Conservation (phyloP, 768 basidiomycete genomes). For the Mycena crocata region DNA sequence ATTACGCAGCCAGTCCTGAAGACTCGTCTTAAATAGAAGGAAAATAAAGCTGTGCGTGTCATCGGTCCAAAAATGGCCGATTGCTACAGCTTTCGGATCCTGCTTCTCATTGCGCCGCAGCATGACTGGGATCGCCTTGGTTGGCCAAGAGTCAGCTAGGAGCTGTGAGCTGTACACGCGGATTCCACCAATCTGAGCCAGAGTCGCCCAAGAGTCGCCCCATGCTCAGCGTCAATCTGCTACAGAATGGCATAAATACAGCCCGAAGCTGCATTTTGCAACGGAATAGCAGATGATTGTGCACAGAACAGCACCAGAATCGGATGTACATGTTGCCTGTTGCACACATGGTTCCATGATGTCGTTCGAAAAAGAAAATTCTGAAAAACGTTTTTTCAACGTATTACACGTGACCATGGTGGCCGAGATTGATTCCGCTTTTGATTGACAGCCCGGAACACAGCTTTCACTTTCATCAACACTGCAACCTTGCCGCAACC, state of each 20-base stretch:
- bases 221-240: constrained; percentile 13
- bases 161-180: constrained; percentile 9
- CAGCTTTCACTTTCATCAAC: too few species aligned
- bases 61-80: constrained; percentile 4
- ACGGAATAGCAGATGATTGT: not conserved
- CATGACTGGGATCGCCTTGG: not conserved
- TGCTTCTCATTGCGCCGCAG: not conserved
- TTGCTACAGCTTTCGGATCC: constrained; percentile 26
- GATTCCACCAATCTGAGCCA: not conserved
- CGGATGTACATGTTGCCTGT: too few species aligned
- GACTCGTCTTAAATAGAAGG: not conserved
- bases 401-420: not conserved
- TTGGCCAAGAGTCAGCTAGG: not conserved
- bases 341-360: not conserved
- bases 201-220: not conserved
- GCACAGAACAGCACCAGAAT: not conserved
- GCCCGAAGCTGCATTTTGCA: not conserved
- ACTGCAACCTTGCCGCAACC: too few species aligned
- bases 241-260: constrained; percentile 13
- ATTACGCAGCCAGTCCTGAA: not conserved
- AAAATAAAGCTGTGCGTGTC: constrained; percentile 22
- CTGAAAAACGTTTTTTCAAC: not conserved
- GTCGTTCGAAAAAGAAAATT: not conserved
- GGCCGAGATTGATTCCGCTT: too few species aligned
- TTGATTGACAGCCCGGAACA: too few species aligned